Conservation (phyloP, 768 basidiomycete species). For the Crassisporium funariophilum region DNA sequence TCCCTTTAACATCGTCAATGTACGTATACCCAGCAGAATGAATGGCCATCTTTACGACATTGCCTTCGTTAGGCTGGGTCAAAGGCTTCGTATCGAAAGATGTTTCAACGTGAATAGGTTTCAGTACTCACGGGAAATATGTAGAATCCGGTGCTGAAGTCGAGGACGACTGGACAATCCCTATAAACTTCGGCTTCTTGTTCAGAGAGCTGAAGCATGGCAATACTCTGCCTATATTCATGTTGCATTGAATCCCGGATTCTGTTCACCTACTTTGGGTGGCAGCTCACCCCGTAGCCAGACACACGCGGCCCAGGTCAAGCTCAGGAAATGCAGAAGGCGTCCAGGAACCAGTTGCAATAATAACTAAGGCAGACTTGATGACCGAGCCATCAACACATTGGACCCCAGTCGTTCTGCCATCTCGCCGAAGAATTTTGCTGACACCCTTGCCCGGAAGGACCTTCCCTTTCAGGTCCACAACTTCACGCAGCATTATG, state of each 20-base stretch:
- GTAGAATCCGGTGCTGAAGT: conserved; percentile 78
- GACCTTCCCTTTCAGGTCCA: conserved; percentile 60
- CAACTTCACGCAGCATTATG: conserved; percentile 56
- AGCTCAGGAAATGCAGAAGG: conserved; percentile 72
- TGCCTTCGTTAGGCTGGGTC: conserved; percentile 63
- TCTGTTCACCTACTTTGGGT: neutral
- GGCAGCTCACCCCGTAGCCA: conserved; percentile 76
- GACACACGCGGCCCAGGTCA: conserved; percentile 48
- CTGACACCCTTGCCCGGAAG: conserved; percentile 57
- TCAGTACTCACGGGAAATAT: conserved; percentile 68
- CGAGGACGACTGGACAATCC: conserved; percentile 67
- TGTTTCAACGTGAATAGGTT: neutral
- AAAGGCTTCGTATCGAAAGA: neutral
- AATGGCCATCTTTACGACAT: conserved; percentile 77
- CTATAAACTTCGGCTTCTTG: conserved; percentile 69
- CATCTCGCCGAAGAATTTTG: conserved; percentile 43
- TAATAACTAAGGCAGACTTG: conserved; percentile 61
- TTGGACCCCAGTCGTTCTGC: conserved; percentile 58
- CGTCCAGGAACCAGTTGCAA: conserved; percentile 87
- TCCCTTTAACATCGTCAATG: conserved; percentile 31
- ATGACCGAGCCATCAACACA: conserved; percentile 60
- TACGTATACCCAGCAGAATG: conserved; percentile 76
- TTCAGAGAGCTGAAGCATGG: conserved; percentile 69
- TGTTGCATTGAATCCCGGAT: neutral
- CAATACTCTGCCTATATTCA: conserved; percentile 70